phyloP scores from a whole-genome alignment of 108 stramenopile species.

The Discostella stelligeroides region DNA sequence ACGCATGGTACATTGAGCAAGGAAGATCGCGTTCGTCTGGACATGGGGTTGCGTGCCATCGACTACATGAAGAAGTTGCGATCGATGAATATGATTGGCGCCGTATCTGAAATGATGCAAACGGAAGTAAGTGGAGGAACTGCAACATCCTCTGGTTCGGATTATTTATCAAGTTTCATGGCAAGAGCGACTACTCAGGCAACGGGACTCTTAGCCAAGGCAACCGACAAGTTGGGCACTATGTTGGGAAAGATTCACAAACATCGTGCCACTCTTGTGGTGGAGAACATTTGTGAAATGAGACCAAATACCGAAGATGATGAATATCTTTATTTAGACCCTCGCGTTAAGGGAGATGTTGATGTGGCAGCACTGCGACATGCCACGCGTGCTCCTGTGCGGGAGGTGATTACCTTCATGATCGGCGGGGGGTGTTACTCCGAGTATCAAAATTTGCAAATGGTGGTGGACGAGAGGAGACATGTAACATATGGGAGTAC shows the following conservation, averaged over 20 bases:
- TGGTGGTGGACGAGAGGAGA: constrained; percentile 79
- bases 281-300: constrained; percentile 93
- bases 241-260: constrained; percentile 90
- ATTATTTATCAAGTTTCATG: constrained; percentile 84
- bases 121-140: constrained; percentile 54
- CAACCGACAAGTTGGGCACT: constrained; percentile 87
- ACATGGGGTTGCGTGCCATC: constrained; percentile 70
- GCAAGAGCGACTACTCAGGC: constrained; percentile 89
- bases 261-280: constrained; percentile 88
- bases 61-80: constrained; percentile 83
- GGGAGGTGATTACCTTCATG: constrained; percentile 94
- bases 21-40: constrained; percentile 55
- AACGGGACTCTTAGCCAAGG: constrained; percentile 92
- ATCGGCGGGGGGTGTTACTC: constrained; percentile 97
- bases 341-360: constrained; percentile 90
- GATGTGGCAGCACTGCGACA: constrained; percentile 68
- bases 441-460: constrained; percentile 98
- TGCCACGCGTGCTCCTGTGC: constrained; percentile 71
- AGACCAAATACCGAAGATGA: constrained; percentile 93
- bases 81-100: constrained; percentile 87
- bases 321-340: constrained; percentile 92
- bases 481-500: constrained; percentile 93
- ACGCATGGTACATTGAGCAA: constrained; percentile 63
- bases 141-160: constrained; percentile 39
- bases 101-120: constrained; percentile 59